A percentile compares a stretch with the other conserved stretches of the same genome.
Conservation (phyloP, 495 filamentous ascomycete genomes). For the Penicillium mononematosum region DNA sequence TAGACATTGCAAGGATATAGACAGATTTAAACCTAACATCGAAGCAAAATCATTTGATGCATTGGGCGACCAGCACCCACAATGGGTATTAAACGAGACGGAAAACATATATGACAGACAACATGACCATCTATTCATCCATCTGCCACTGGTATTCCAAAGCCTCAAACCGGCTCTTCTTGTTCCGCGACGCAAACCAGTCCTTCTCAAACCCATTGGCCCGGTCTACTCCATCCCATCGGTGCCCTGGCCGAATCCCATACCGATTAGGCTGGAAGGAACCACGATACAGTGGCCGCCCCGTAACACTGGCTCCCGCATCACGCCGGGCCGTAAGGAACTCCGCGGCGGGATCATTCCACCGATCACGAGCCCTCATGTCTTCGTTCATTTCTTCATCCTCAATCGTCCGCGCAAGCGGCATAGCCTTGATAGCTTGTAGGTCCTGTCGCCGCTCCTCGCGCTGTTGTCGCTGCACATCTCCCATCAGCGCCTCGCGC, state of each 20-base stretch:
- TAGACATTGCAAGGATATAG: neutral
- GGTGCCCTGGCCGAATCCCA: constrained; percentile 85
- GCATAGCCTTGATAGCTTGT: constrained; percentile 75
- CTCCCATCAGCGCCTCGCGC: constrained; percentile 69
- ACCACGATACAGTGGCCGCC: constrained; percentile 77
- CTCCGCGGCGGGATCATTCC: constrained; percentile 90
- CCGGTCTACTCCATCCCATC: constrained; percentile 97
- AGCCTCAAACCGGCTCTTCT: constrained; percentile 66
- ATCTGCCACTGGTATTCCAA: constrained; percentile 95
- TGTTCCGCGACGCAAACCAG: constrained; percentile 84
- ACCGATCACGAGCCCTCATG: constrained; percentile 68
- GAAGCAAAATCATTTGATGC: neutral
- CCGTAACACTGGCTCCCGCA: constrained; percentile 47
- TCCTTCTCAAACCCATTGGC: constrained; percentile 93
- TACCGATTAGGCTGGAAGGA: constrained; percentile 86
- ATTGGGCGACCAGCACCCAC: constrained; percentile 8
- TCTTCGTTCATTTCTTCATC: constrained; percentile 83
- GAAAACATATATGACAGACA: neutral
- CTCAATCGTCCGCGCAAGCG: constrained; percentile 73
- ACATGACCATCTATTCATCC: constrained; percentile 60
- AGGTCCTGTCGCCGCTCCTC: constrained; percentile 60
- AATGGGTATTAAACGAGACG: constrained; percentile 7
- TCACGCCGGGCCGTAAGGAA: constrained; percentile 62
- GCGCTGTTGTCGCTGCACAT: constrained; percentile 68
- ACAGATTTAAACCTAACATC: neutral